Evolutionary conservation across 83 land plant genomes (phyloP).

Genomic region (Picea abies): DNA sequence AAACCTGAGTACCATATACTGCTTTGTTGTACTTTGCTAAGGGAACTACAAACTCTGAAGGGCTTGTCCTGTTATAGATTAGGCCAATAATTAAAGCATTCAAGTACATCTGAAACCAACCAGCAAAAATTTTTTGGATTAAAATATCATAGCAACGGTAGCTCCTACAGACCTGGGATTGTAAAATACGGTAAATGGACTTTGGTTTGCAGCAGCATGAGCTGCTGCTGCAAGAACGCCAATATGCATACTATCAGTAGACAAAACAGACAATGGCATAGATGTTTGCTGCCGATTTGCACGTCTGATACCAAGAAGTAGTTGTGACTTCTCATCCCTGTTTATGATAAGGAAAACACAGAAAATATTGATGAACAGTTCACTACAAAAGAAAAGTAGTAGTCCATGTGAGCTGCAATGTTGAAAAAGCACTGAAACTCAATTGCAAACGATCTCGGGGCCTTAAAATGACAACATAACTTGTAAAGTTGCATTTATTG

Average conservation of each 20-base stretch:
- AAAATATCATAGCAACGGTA: neutral
- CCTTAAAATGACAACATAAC: neutral
- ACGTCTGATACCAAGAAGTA: conserved; percentile 88
- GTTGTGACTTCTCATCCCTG: conserved; percentile 92
- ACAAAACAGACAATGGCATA: conserved; percentile 85
- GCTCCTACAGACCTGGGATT: conserved; percentile 81
- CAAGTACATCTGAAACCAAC: neutral
- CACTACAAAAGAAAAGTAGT: neutral
- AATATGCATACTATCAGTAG: conserved; percentile 99
- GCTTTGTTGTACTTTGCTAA: conserved; percentile 86
- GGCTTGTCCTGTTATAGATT: conserved; percentile 72
- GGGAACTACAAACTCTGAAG: conserved; percentile 95
- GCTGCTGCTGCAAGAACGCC: conserved; percentile 99
- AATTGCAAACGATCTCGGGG: neutral
- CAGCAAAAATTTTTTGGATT: neutral
- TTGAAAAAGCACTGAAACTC: neutral
- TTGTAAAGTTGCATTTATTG: neutral
- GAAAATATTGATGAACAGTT: neutral
- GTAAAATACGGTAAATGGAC: conserved; percentile 90
- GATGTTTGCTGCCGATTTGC: conserved; percentile 91
- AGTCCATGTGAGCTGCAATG: neutral
- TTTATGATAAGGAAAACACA: conserved; percentile 1
- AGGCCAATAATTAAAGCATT: neutral
- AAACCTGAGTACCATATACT: conserved; percentile 68
- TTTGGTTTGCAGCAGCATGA: conserved; percentile 92